phyloP scores from a whole-genome alignment of 257 asterid genomes.

The Catharanthus roseus region DNA sequence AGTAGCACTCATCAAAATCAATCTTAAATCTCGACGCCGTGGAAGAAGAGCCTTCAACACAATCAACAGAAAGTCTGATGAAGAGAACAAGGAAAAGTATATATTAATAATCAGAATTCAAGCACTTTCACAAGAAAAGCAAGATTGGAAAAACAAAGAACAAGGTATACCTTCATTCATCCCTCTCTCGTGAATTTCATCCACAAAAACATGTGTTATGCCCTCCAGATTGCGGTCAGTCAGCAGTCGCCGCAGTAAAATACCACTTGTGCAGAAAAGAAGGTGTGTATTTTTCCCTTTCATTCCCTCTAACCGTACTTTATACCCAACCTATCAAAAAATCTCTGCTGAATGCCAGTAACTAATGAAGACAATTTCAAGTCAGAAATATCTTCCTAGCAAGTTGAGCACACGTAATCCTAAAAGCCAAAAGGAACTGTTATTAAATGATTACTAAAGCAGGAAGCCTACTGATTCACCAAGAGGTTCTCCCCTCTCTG shows the following conservation, averaged over 20 bases:
- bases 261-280: conserved; percentile 97
- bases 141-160: conserved; percentile 10
- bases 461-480: conserved; percentile 84
- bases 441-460: conserved; percentile 17
- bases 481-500: conserved; percentile 97
- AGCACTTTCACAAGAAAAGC: conserved; percentile 17
- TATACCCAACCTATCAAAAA: conserved; percentile 82
- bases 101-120: conserved; percentile 26
- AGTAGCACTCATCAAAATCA: conserved; percentile 98
- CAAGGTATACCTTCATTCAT: conserved; percentile 91
- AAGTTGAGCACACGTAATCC: conserved; percentile 7
- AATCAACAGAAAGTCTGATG: conserved; percentile 86
- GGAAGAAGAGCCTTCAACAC: conserved; percentile 96
- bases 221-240: conserved; percentile 87
- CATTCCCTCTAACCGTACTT: conserved; percentile 96
- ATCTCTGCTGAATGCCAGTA: conserved; percentile 31
- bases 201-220: conserved; percentile 87
- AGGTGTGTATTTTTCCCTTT: conserved; percentile 90
- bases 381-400: conserved; percentile 17
- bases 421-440: conserved; percentile 9
- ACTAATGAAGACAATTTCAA: conserved; percentile 28
- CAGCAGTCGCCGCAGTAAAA: conserved; percentile 91
- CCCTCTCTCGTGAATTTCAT: conserved; percentile 99
- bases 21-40: conserved; percentile 82
- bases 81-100: conserved; percentile 24